These are phyloP conservation scores for Globisporangium canariense DNA, from an alignment of 352 stramenopile species.

Conservation along the genomic window DNA sequence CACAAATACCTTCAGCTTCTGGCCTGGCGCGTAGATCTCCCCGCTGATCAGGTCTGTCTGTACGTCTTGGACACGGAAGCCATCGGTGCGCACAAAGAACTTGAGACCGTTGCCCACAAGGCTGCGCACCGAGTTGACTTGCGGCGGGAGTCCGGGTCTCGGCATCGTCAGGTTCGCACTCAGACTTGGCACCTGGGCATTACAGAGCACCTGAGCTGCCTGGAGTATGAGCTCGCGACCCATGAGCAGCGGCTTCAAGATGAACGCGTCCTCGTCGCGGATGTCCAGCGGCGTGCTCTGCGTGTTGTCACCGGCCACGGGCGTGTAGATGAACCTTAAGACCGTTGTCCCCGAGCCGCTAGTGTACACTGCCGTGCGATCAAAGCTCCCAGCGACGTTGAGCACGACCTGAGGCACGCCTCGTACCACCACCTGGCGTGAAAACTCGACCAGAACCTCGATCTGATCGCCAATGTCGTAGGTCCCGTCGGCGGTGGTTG, in stretches of 20 bases:
- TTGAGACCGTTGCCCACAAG: slow-evolving; percentile 56
- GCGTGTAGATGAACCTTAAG: slow-evolving; percentile 54
- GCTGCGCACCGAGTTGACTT: slow-evolving; percentile 47
- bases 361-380: slow-evolving; percentile 43
- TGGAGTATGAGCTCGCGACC: slow-evolving; percentile 25
- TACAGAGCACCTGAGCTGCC: slow-evolving; percentile 37
- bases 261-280: slow-evolving; percentile 34
- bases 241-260: slow-evolving; percentile 33
- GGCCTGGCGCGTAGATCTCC: slow-evolving; percentile 51
- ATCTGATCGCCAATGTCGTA: slow-evolving; percentile 64
- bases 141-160: slow-evolving; percentile 34
- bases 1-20: slow-evolving; percentile 49
- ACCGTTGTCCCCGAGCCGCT: slow-evolving; percentile 41
- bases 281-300: slow-evolving; percentile 40
- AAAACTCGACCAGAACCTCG: slow-evolving; percentile 54
- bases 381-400: slow-evolving; percentile 35
- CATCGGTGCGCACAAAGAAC: slow-evolving; percentile 65
- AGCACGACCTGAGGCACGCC: slow-evolving; percentile 44
- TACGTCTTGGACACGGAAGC: slow-evolving; percentile 38
- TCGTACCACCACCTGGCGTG: slow-evolving; percentile 38
- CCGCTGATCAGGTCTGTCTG: slow-evolving; percentile 34
- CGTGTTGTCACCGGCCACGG: slow-evolving; percentile 39
- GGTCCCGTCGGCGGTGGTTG: slow-evolving; percentile 39
- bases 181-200: slow-evolving; percentile 29
- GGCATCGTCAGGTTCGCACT: slow-evolving; percentile 47